These are phyloP conservation scores for Rauvolfia tetraphylla DNA, from an alignment of 257 asterid species.

Conservation along the genomic window DNA sequence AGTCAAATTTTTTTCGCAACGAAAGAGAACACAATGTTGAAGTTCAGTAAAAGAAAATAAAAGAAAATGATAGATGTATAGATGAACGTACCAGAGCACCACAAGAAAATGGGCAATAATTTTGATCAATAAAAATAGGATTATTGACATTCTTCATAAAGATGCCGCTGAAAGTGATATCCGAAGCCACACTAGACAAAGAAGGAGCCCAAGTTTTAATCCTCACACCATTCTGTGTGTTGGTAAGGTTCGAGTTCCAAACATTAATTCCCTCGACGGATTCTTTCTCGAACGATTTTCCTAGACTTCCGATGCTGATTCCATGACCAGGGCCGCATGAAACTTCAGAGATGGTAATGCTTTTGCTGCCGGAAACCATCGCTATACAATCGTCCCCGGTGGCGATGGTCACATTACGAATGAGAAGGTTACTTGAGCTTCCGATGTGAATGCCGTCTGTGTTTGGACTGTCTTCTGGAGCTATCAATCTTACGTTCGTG, in stretches of 20 bases:
- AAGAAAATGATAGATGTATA: not conserved
- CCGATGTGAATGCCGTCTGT: slow-evolving; percentile 16
- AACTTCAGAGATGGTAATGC: slow-evolving; percentile 8
- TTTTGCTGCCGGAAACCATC: slow-evolving; percentile 12
- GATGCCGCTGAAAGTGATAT: slow-evolving; percentile 15
- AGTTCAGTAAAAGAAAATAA: too few species aligned
- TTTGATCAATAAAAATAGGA: slow-evolving; percentile 24
- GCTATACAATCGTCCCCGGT: slow-evolving; percentile 31
- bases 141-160: slow-evolving; percentile 3
- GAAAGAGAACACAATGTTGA: too few species aligned
- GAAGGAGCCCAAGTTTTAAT: slow-evolving; percentile 30
- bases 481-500: not conserved
- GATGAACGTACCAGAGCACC: not conserved
- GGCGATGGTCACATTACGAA: not conserved
- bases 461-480: slow-evolving; percentile 12
- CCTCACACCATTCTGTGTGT: slow-evolving; percentile 21
- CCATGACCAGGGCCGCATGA: slow-evolving; percentile 29
- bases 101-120: slow-evolving; percentile 22
- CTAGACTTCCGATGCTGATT: slow-evolving; percentile 28
- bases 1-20: too few species aligned
- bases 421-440: not conserved
- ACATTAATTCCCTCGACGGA: slow-evolving; percentile 12
- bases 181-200: slow-evolving; percentile 10
- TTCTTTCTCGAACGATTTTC: slow-evolving; percentile 5
- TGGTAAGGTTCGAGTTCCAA: not conserved